Base-by-base conservation (phyloP, 768 basidiomycete genomes). In the Termitomyces sp. region DNA sequence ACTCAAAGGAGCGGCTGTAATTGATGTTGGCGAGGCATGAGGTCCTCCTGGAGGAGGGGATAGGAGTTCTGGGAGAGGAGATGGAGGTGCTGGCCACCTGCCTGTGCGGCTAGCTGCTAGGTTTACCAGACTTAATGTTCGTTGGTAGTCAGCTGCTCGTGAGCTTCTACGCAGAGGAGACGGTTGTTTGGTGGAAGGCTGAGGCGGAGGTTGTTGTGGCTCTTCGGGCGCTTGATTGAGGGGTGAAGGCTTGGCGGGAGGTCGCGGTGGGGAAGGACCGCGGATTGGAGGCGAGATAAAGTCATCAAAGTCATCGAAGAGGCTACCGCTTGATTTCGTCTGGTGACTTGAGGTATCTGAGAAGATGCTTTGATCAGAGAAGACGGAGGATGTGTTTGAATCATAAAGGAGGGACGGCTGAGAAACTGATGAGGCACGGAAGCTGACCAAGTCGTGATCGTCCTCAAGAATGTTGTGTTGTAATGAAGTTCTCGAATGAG, bases 401-500 rank as follows among this genome's bases (percentile, higher is more conserved):
- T 60, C 64, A 50, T 60, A 54, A 26, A 53, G 47, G 19, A 56
- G 51, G 19, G 65, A 58, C 23, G 56, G 50, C 23, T 54, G 53
- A 35, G 60, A 33, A 41, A 64, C 50, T 6, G 73, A 61, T 23
- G 73, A 70, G 4, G 71, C 68, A 52, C 70, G 59, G 62, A 81
- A 79, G 40, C 82, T 81, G 5, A 78, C 72, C 62, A 85, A 88
- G 48, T 84, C 82, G 54, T 78, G 77, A 53, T 83, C 79, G 47
- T 68, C 64, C 37, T 68, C 64, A 26, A 65, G 60, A 23, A 66
- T 56, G 21, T 53, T 54, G 15, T 54, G 57, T 28, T 66, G 62
- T 8, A 70, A 63, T 37, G 69, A 53, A 23, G 68, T 55, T 35
- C 64, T 60, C 50, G 71, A 68, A 23, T 53, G 50, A 17, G 68